Percentiles rank a stretch among this genome's conserved stretches.
phyloP scores from a whole-genome alignment of 2,329 filamentous ascomycete genomes.

The Penicillium decumbens region DNA sequence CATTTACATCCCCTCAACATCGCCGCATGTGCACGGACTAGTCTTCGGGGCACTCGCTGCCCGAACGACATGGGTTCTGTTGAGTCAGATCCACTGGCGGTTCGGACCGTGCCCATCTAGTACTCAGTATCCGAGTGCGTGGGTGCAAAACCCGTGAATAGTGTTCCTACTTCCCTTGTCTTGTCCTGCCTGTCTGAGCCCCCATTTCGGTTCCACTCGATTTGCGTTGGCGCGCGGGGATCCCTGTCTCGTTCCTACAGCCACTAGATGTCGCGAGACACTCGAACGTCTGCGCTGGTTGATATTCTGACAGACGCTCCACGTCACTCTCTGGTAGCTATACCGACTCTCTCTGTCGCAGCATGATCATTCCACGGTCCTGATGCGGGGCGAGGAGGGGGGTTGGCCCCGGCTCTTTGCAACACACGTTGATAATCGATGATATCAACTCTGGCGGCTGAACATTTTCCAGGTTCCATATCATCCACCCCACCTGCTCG shows the following conservation, averaged over 20 bases:
- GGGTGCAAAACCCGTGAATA: background rate
- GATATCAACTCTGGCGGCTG: conserved; percentile 22
- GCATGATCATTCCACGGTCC: conserved; percentile 14
- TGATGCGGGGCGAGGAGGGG: conserved; percentile 26
- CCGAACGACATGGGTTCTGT: conserved; percentile 25
- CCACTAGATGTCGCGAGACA: conserved; percentile 22
- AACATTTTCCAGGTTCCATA: conserved; percentile 8
- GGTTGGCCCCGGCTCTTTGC: conserved; percentile 11
- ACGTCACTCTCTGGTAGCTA: conserved; percentile 28
- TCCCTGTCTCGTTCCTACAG: conserved; percentile 23
- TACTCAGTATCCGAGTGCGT: background rate
- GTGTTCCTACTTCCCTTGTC: background rate
- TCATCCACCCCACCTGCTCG: conserved; percentile 21
- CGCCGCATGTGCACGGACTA: conserved; percentile 7
- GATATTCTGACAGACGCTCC: conserved; percentile 30
- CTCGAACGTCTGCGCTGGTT: conserved; percentile 24
- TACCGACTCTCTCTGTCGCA: conserved; percentile 20
- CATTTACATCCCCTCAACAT: background rate
- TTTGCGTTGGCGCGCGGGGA: conserved; percentile 3
- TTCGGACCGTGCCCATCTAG: conserved; percentile 26
- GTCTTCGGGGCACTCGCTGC: conserved; percentile 22
- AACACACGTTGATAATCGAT: conserved; percentile 16
- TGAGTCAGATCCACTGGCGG: conserved; percentile 21
- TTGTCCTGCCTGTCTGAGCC: background rate
- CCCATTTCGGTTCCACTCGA: conserved; percentile 3